A percentile compares a stretch with the other conserved stretches of the same genome.
These are phyloP conservation scores for Clitopilus hobsonii DNA, from an alignment of 768 basidiomycete genomes.

Conservation along the genomic window DNA sequence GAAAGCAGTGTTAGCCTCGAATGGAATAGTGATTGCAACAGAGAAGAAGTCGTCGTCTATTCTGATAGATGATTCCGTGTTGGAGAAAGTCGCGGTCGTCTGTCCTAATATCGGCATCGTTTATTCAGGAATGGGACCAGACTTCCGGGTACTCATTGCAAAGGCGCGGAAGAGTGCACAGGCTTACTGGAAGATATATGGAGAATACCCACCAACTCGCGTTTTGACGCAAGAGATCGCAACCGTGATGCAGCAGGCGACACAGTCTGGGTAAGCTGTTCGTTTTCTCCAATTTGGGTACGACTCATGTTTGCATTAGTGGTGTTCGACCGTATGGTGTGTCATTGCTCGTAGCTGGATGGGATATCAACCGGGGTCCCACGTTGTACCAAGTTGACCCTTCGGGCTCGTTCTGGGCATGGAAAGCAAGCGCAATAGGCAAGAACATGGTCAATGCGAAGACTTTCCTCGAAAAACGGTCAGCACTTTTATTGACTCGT, in stretches of 20 bases:
- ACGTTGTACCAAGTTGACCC: slow-evolving; percentile 99
- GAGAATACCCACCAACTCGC: slow-evolving; percentile 95
- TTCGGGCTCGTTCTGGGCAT: slow-evolving; percentile 98
- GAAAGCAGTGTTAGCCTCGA: slow-evolving; percentile 62
- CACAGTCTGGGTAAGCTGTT: slow-evolving; percentile 90
- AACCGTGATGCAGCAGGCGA: slow-evolving; percentile 98
- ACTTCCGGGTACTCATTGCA: slow-evolving; percentile 91
- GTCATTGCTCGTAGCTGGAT: slow-evolving; percentile 94
- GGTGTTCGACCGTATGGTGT: slow-evolving; percentile 99
- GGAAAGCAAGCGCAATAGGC: slow-evolving; percentile 99
- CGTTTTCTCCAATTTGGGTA: slow-evolving; percentile 13
- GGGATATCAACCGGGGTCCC: slow-evolving; percentile 92
- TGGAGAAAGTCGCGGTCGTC: slow-evolving; percentile 95
- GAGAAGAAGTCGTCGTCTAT: slow-evolving; percentile 99
- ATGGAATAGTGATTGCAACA: slow-evolving; percentile 98
- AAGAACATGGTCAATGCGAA: slow-evolving; percentile 99
- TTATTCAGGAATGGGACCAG: slow-evolving; percentile 99
- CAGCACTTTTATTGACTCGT: slow-evolving; percentile 21
- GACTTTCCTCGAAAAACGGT: slow-evolving; percentile 99
- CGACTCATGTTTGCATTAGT: slow-evolving; percentile 42
- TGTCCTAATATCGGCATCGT: slow-evolving; percentile 99
- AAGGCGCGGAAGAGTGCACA: slow-evolving; percentile 98
- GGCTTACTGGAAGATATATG: slow-evolving; percentile 99
- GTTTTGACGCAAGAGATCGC: slow-evolving; percentile 97
- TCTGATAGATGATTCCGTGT: slow-evolving; percentile 95